A percentile compares a stretch with the other conserved stretches of the same genome.
These are phyloP conservation scores for Colletotrichum horii DNA, from an alignment of 2,329 filamentous ascomycete genomes.

Conservation along the genomic window DNA sequence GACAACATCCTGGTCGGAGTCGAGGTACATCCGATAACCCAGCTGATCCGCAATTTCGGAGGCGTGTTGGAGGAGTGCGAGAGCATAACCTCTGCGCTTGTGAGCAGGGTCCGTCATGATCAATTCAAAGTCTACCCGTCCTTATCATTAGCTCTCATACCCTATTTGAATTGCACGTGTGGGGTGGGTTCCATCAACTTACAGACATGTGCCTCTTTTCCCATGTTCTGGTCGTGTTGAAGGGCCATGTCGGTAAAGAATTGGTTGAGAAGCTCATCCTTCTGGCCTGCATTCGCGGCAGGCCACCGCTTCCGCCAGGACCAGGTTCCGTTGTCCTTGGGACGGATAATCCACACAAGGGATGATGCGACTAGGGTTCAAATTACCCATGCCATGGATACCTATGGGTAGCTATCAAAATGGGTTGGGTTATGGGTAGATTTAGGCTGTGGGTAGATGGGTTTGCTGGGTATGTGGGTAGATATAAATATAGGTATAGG, in stretches of 20 bases:
- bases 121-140: constrained; percentile 19
- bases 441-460: too few relatives aligned
- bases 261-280: constrained; percentile 9
- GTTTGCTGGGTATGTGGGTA: too few relatives aligned
- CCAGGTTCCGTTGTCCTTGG: constrained; percentile 12
- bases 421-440: too few relatives aligned
- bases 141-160: background rate
- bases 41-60: constrained; percentile 13
- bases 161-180: background rate
- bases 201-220: constrained; percentile 21
- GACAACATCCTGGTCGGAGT: constrained; percentile 19
- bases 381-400: too few relatives aligned
- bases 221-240: constrained; percentile 22
- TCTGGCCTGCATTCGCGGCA: constrained; percentile 7
- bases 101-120: constrained; percentile 22
- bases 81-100: constrained; percentile 16
- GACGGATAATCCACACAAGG: constrained; percentile 14
- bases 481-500: background rate
- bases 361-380: too few relatives aligned
- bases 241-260: constrained; percentile 22
- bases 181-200: background rate
- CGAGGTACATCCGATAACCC: constrained; percentile 20
- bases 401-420: too few relatives aligned
- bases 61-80: constrained; percentile 10
- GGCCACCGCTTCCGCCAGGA: constrained; percentile 19